Percentiles rank a stretch among this genome's conserved stretches.
Evolutionary conservation across 2,329 filamentous ascomycete genomes (phyloP).

Genomic region (Plectosphaerella sp.): DNA sequence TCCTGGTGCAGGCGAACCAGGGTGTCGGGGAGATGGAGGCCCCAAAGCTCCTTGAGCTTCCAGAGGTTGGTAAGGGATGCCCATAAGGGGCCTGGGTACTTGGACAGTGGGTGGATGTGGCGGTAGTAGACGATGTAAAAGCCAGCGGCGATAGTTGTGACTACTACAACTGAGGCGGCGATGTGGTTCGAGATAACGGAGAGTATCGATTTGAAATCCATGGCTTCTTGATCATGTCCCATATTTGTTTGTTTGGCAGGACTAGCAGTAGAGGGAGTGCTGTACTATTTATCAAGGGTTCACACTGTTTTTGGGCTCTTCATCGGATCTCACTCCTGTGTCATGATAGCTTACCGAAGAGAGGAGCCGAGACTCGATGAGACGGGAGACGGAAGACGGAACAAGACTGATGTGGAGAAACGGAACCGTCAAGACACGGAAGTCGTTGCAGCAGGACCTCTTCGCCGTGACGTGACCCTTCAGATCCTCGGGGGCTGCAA

Average conservation of each 20-base stretch:
- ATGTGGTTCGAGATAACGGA: neutral
- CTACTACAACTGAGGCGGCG: too few relatives aligned
- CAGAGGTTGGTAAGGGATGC: neutral
- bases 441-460: neutral
- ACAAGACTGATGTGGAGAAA: neutral
- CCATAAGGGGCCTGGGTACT: neutral
- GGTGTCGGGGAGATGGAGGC: neutral
- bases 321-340: too few relatives aligned
- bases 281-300: too few relatives aligned
- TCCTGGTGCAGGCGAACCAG: neutral
- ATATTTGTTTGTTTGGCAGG: too few relatives aligned
- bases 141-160: neutral
- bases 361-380: too few relatives aligned
- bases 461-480: too few relatives aligned
- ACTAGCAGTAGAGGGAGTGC: too few relatives aligned
- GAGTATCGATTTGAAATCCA: neutral
- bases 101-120: neutral
- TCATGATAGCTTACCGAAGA: too few relatives aligned
- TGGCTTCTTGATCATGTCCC: neutral
- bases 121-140: neutral
- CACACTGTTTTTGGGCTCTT: too few relatives aligned
- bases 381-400: neutral
- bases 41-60: neutral
- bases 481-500: too few relatives aligned
- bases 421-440: neutral